Percentiles rank a stretch among this genome's conserved stretches.
These are phyloP conservation scores for Sphaceloma murrayae DNA, from an alignment of 2,329 filamentous ascomycete genomes.

Conservation along the genomic window DNA sequence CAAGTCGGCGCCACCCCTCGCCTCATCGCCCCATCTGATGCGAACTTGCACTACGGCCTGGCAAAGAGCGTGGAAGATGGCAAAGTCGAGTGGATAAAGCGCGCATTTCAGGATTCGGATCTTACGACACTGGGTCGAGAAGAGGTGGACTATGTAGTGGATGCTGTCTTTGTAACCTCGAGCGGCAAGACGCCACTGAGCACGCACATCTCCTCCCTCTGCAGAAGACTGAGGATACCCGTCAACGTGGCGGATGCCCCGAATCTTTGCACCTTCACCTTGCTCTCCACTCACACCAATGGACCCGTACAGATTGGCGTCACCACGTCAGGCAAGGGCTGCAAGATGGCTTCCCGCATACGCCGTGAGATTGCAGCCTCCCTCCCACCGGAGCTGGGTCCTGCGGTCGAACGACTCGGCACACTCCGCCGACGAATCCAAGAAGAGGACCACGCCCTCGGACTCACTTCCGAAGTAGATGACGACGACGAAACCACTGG, in stretches of 20 bases:
- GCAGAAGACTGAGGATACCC: conserved; percentile 71
- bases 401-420: conserved; percentile 68
- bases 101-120: conserved; percentile 60
- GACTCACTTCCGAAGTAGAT: conserved; percentile 34
- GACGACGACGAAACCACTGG: conserved; percentile 53
- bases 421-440: conserved; percentile 60
- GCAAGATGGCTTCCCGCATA: conserved; percentile 84
- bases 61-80: conserved; percentile 57
- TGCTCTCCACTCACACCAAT: conserved; percentile 81
- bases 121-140: conserved; percentile 67
- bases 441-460: conserved; percentile 57
- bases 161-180: conserved; percentile 81
- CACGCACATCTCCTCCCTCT: conserved; percentile 61
- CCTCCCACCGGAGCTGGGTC: conserved; percentile 65
- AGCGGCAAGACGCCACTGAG: conserved; percentile 41
- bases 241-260: conserved; percentile 88
- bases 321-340: conserved; percentile 88
- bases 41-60: conserved; percentile 48
- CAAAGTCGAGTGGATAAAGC: conserved; percentile 55
- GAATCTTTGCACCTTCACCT: conserved; percentile 75
- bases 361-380: conserved; percentile 76
- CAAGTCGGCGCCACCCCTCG: conserved; percentile 73
- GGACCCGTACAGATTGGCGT: conserved; percentile 91
- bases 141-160: conserved; percentile 69
- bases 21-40: conserved; percentile 60